Evolutionary conservation across 2,329 filamentous ascomycete genomes (phyloP).

Genomic region (Xylariales sp.): DNA sequence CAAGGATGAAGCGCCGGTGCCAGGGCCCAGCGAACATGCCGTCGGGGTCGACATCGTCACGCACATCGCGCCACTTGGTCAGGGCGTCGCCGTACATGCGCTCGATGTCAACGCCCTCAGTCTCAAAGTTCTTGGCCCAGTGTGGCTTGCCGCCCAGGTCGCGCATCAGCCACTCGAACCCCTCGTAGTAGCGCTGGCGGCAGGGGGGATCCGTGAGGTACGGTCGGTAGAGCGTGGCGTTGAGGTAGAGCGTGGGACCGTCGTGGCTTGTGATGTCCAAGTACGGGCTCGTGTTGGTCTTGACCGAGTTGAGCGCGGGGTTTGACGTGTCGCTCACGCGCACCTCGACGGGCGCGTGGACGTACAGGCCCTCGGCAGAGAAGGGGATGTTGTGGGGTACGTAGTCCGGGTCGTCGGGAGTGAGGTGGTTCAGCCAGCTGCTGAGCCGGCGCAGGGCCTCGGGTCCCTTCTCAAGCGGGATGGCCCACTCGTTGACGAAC

Average conservation of each 20-base stretch:
- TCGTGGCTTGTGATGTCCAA: conserved; percentile 67
- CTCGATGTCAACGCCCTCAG: conserved; percentile 56
- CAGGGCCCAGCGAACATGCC: conserved; percentile 90
- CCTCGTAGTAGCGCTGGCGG: conserved; percentile 74
- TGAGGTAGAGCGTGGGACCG: conserved; percentile 79
- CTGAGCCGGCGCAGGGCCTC: conserved; percentile 80
- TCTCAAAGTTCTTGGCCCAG: conserved; percentile 88
- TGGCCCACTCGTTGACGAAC: conserved; percentile 96
- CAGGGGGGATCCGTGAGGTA: conserved; percentile 76
- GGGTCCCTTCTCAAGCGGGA: conserved; percentile 80
- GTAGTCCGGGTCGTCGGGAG: conserved; percentile 60
- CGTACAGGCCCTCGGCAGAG: conserved; percentile 71
- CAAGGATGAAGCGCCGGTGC: conserved; percentile 68
- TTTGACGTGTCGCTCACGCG: conserved; percentile 70
- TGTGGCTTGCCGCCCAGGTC: conserved; percentile 79
- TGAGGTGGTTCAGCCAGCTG: conserved; percentile 71
- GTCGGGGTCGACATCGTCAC: conserved; percentile 69
- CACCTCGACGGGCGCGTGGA: conserved; percentile 92
- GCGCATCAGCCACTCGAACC: conserved; percentile 87
- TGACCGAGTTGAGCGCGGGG: conserved; percentile 11
- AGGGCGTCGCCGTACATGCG: conserved; percentile 67
- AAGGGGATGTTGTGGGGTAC: conserved; percentile 71
- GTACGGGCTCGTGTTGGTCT: conserved; percentile 31
- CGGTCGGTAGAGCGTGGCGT: conserved; percentile 83
- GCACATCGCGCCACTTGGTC: conserved; percentile 61